Evolutionary conservation across 768 basidiomycete genomes (phyloP), one percentile per base, ranked within the genome.

Genomic region (Mycena latifolia): DNA sequence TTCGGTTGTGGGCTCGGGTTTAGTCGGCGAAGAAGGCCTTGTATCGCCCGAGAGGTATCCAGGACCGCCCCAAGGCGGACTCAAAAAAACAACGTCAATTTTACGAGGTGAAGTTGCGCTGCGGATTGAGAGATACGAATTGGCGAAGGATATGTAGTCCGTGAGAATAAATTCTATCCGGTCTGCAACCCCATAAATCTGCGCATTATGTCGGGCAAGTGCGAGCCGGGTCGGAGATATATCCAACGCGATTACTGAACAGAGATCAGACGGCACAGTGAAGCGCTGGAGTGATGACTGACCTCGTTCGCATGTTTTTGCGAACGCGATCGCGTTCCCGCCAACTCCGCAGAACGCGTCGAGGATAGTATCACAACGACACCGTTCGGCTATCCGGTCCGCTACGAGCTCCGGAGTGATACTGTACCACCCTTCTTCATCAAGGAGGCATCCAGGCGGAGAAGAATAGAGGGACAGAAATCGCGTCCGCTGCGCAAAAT

Each of bases 281-380:
- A 17, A 5, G 17, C 2, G 10, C 6, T 10, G 37, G 31, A 5
- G n/a, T 5, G 27, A 3, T 7, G 24, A 57, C 63, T 14, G 72
- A 98, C 97, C 97, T 77, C 93, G 81, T 75, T 97, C 93, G 79
- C 98, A 99, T 3, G 96, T 98, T 76, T 92, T 88, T 3, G 98
- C 98, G 77, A 99, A 98, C 5, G 96, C 95, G 62, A 99, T 99
- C 0, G 97, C 89, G 73, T 99, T 99, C 18, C 97, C 98, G 28
- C 98, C 98, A 0, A 99, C 96, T 1, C 98, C 98, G 73, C 96
- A 98, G 76, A 99, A 99, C 0, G 96, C 94, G 74, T 99, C 98
- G 37, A 97, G 83, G 65, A 98, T 84, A 5, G 90, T 91, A 66
- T 88, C 88, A 68, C 92, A 94, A 10, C 92, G 87, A 81, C 97